Evolutionary conservation across 225 moss, liverwort and hornwort genomes (phyloP).

Genomic region (Straminergon stramineum): DNA sequence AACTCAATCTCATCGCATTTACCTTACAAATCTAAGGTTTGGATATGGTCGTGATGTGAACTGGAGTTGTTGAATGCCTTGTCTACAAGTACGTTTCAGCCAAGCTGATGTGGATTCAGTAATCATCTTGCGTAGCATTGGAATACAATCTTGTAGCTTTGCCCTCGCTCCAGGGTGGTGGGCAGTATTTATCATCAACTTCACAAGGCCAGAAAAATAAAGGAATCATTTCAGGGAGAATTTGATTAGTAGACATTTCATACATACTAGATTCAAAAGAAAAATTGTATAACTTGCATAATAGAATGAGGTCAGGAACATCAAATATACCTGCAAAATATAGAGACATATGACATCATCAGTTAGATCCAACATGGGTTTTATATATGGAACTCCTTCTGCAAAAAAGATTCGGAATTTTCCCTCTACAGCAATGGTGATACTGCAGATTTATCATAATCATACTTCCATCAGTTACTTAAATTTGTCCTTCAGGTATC

Average conservation of each 20-base stretch:
- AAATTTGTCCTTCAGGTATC: neutral
- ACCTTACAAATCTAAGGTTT: slow-evolving; percentile 32
- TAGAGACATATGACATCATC: slow-evolving; percentile 40
- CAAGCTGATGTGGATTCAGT: slow-evolving; percentile 22
- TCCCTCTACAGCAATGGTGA: slow-evolving; percentile 34
- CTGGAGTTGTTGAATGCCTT: slow-evolving; percentile 44
- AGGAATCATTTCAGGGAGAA: neutral
- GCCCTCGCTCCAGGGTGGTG: slow-evolving; percentile 38
- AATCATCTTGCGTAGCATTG: slow-evolving; percentile 25
- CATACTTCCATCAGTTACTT: neutral
- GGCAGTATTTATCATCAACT: slow-evolving; percentile 38
- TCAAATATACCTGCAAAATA: slow-evolving; percentile 18
- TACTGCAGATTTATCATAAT: slow-evolving; percentile 9
- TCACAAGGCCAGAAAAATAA: neutral
- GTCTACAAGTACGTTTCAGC: slow-evolving; percentile 31
- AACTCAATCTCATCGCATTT: neutral
- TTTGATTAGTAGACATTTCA: neutral
- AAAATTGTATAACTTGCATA: neutral
- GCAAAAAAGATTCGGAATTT: slow-evolving; percentile 28
- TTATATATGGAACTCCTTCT: slow-evolving; percentile 25
- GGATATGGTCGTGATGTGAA: slow-evolving; percentile 42
- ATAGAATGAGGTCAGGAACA: neutral
- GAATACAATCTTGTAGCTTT: slow-evolving; percentile 18
- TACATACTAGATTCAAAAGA: neutral
- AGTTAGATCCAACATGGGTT: slow-evolving; percentile 30